Percentiles rank a stretch among this genome's conserved stretches.
phyloP scores from a whole-genome alignment of 129 eudicot species.

The Flaveria trinervia region DNA sequence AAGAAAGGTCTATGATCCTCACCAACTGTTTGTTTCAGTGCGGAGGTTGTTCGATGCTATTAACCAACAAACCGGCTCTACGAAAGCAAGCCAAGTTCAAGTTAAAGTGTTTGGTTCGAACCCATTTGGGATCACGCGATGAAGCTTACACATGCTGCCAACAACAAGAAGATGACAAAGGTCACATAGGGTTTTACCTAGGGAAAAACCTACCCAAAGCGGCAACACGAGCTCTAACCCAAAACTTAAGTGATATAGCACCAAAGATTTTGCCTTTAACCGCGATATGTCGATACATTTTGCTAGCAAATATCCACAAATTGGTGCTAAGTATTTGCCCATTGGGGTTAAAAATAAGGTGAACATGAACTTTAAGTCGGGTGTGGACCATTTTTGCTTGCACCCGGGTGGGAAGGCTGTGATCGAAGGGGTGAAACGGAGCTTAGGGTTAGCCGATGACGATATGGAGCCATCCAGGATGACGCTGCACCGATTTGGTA shows the following conservation, averaged over 20 bases:
- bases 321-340: slow-evolving; percentile 10
- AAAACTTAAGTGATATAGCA: slow-evolving; percentile 36
- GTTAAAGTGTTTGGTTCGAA: slow-evolving; percentile 47
- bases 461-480: slow-evolving; percentile 51
- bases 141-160: slow-evolving; percentile 43
- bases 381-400: slow-evolving; percentile 54
- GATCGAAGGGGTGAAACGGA: slow-evolving; percentile 44
- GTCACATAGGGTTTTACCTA: slow-evolving; percentile 43
- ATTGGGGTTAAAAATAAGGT: slow-evolving; percentile 23
- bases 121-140: slow-evolving; percentile 49
- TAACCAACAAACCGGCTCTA: slow-evolving; percentile 40
- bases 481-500: slow-evolving; percentile 49
- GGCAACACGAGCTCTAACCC: slow-evolving; percentile 37
- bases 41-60: slow-evolving; percentile 45
- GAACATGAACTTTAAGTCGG: slow-evolving; percentile 38
- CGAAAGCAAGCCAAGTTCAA: slow-evolving; percentile 37
- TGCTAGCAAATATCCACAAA: slow-evolving; percentile 29
- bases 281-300: slow-evolving; percentile 27
- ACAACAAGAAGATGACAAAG: slow-evolving; percentile 46
- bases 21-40: slow-evolving; percentile 46
- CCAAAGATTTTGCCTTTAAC: slow-evolving; percentile 44
- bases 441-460: slow-evolving; percentile 34
- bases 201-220: slow-evolving; percentile 41
- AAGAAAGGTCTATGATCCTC: slow-evolving; percentile 48
- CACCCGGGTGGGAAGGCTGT: slow-evolving; percentile 55